phyloP scores from a whole-genome alignment of 257 asterid genomes.

The Schizonepeta tenuifolia region DNA sequence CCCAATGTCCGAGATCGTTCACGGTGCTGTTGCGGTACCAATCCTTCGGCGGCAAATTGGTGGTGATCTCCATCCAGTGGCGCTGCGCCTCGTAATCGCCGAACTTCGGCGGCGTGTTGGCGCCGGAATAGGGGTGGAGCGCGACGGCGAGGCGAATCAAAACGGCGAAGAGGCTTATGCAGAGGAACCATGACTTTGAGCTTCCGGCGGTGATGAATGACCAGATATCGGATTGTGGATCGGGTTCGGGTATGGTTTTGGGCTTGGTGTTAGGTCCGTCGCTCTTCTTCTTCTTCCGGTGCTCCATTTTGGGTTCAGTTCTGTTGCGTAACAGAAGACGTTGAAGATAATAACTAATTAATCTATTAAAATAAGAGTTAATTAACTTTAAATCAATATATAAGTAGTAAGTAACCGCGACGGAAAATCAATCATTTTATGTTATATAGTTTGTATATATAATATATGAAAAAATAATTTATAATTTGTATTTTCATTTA shows the following conservation, averaged over 20 bases:
- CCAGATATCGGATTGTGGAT: conserved; percentile 45
- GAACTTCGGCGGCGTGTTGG: conserved; percentile 76
- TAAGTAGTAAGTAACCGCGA: too few species aligned
- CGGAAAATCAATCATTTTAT: too few species aligned
- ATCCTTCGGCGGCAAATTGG: conserved; percentile 73
- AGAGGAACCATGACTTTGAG: conserved; percentile 57
- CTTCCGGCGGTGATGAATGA: conserved; percentile 52
- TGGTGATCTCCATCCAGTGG: conserved; percentile 98
- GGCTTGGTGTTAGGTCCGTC: conserved; percentile 31
- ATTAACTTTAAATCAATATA: too few species aligned
- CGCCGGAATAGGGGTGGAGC: conserved; percentile 92
- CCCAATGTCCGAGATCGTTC: conserved; percentile 89
- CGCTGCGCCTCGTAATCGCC: conserved; percentile 99
- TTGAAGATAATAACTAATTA: too few species aligned
- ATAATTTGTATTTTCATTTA: too few species aligned
- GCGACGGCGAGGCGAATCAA: conserved; percentile 75
- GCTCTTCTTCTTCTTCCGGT: conserved; percentile 52
- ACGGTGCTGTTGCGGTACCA: conserved; percentile 81
- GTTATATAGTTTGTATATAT: too few species aligned
- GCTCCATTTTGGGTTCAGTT: too few species aligned
- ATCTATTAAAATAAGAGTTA: too few species aligned
- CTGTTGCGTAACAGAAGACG: too few species aligned
- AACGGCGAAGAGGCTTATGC: conserved; percentile 75
- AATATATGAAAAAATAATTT: too few species aligned
- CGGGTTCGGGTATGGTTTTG: conserved; percentile 31